phyloP scores from a whole-genome alignment of 2,329 filamentous ascomycete species.

The Chrysoporthe puriensis region DNA sequence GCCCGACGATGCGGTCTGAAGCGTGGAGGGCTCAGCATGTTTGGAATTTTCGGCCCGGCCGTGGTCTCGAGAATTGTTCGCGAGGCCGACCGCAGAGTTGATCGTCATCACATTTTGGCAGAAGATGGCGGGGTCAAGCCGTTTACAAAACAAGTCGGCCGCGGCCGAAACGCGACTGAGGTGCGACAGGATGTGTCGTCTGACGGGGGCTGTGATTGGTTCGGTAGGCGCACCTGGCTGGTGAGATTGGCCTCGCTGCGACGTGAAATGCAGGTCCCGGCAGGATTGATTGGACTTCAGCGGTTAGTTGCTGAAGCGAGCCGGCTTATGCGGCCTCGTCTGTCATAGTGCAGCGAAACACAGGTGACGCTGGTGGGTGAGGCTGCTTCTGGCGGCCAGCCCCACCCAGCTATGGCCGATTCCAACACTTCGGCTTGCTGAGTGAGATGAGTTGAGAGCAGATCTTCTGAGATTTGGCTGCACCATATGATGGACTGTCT shows the following conservation, averaged over 20 bases:
- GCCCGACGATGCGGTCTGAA: conserved; percentile 3
- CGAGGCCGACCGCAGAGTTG: background rate
- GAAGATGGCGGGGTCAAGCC: background rate
- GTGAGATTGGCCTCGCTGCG: conserved; percentile 3
- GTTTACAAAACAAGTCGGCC: conserved; percentile 10
- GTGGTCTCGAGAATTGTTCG: background rate
- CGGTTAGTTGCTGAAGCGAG: background rate
- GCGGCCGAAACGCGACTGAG: conserved; percentile 12
- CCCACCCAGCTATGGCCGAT: background rate
- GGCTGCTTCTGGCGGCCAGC: background rate
- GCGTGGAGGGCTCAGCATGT: conserved; percentile 10
- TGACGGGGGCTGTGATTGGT: conserved; percentile 3
- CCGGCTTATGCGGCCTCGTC: conserved; percentile 12
- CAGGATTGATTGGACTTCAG: background rate
- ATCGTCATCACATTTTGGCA: background rate
- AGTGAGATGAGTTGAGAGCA: conserved; percentile 3
- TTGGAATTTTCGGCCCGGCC: conserved; percentile 7
- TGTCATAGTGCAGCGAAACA: conserved; percentile 8
- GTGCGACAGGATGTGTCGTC: background rate
- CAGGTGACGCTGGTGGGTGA: conserved; percentile 4
- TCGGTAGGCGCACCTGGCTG: background rate
- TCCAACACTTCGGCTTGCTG: background rate
- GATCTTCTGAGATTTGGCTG: background rate
- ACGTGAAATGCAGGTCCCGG: background rate
- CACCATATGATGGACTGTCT: background rate